These are phyloP conservation scores for Candida dajiaensis DNA, from an alignment of 805 yeast species.

Conservation along the genomic window DNA sequence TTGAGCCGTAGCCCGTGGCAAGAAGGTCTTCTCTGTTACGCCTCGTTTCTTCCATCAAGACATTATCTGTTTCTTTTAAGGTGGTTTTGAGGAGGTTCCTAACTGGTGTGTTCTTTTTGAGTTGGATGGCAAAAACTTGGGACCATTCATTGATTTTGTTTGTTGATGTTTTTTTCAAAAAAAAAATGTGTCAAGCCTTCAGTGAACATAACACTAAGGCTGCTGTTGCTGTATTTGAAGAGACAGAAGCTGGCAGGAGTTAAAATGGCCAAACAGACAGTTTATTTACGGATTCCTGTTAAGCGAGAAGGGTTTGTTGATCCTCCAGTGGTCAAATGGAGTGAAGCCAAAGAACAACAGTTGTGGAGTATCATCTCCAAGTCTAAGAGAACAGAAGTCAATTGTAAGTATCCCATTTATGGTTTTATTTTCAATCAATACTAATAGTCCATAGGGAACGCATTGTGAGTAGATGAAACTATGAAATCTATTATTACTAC, in stretches of 20 bases:
- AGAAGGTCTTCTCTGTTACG: constrained; percentile 3
- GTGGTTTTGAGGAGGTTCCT: background rate
- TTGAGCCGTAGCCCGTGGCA: constrained; percentile 1
- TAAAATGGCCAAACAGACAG: constrained; percentile 8
- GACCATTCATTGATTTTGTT: background rate
- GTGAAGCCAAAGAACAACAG: constrained; percentile 17
- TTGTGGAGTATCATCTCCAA: constrained; percentile 22
- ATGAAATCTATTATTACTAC: background rate
- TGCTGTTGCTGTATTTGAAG: too few species aligned
- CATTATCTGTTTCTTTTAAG: background rate
- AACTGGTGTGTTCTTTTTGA: background rate
- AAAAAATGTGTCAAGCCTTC: background rate
- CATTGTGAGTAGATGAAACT: constrained; percentile 4
- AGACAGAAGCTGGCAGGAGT: too few species aligned
- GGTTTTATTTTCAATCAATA: background rate
- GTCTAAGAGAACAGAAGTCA: constrained; percentile 21
- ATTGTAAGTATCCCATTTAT: constrained; percentile 10
- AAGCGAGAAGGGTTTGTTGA: constrained; percentile 20
- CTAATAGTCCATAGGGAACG: constrained; percentile 8
- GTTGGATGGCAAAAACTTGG: background rate
- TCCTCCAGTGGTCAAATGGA: constrained; percentile 24
- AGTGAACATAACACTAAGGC: too few species aligned
- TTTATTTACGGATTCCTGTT: constrained; percentile 22
- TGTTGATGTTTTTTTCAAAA: too few species aligned
- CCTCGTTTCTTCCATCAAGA: background rate